These are phyloP conservation scores for Imleria badia DNA, from an alignment of 768 basidiomycete species.

Conservation along the genomic window DNA sequence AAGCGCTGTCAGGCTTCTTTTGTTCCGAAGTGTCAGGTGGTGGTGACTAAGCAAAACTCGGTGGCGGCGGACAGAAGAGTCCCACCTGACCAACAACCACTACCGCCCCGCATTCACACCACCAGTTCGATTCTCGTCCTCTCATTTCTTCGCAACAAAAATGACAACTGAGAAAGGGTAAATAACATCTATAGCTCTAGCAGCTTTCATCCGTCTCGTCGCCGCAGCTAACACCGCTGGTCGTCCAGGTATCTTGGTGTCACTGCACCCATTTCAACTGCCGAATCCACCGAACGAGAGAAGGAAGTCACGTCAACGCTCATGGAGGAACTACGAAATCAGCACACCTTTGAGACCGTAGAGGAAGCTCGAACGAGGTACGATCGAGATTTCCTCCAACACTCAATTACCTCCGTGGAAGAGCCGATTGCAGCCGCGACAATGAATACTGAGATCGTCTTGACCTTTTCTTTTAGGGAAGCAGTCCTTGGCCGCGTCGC, in stretches of 20 bases:
- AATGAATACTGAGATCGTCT: slow-evolving; percentile 22
- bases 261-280: slow-evolving; percentile 80
- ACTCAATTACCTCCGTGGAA: slow-evolving; percentile 1
- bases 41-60: slow-evolving; percentile 23
- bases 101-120: slow-evolving; percentile 8
- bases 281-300: slow-evolving; percentile 73
- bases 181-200: slow-evolving; percentile 10
- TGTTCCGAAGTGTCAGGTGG: no score
- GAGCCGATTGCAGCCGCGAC: slow-evolving; percentile 1
- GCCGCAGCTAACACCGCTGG: slow-evolving; percentile 8
- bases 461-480: slow-evolving; percentile 59
- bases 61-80: slow-evolving; percentile 13
- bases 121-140: slow-evolving; percentile 5
- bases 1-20: no score
- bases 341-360: slow-evolving; percentile 87
- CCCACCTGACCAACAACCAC: slow-evolving; percentile 19
- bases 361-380: slow-evolving; percentile 88
- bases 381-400: slow-evolving; percentile 19
- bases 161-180: slow-evolving; percentile 48
- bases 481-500: slow-evolving; percentile 88
- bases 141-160: slow-evolving; percentile 12
- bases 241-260: slow-evolving; percentile 69
- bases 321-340: slow-evolving; percentile 85
- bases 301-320: slow-evolving; percentile 81
- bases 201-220: background rate